Conservation (phyloP, 2,329 filamentous ascomycete genomes). For the Triangularia setosa region DNA sequence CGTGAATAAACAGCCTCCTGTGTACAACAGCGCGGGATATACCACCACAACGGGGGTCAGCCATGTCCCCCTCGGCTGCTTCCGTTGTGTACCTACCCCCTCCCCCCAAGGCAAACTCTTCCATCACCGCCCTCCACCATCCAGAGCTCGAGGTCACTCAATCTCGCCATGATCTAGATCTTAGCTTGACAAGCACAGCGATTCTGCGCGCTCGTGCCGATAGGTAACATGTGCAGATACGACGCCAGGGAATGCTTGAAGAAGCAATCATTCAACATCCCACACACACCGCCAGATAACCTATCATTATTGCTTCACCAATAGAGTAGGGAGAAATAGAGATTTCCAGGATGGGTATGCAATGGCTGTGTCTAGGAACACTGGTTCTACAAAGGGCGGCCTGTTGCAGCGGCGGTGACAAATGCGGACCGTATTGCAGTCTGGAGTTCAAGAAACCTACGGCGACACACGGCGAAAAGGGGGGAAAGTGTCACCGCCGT, state of each 20-base stretch:
- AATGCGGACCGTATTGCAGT: constrained; percentile 1
- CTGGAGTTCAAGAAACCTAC: neutral
- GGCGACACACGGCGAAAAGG: neutral
- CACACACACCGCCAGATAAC: neutral
- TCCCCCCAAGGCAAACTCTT: too few relatives aligned
- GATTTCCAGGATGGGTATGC: neutral
- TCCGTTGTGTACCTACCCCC: neutral
- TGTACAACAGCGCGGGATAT: neutral
- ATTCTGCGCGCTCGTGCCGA: neutral
- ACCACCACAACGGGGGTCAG: neutral
- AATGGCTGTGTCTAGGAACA: neutral
- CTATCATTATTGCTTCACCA: neutral
- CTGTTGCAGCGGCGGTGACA: constrained; percentile 6
- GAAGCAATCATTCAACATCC: neutral
- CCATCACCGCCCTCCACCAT: neutral
- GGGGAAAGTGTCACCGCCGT: neutral
- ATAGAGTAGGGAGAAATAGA: neutral
- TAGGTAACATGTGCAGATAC: neutral
- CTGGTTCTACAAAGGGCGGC: neutral
- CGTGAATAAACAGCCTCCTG: neutral
- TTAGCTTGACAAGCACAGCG: neutral
- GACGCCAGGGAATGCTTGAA: neutral
- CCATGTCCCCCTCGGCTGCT: neutral
- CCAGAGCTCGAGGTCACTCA: neutral
- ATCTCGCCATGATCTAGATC: neutral